Conservation (phyloP, 2,329 filamentous ascomycete species). For the Macrophomina pseudophaseolina region DNA sequence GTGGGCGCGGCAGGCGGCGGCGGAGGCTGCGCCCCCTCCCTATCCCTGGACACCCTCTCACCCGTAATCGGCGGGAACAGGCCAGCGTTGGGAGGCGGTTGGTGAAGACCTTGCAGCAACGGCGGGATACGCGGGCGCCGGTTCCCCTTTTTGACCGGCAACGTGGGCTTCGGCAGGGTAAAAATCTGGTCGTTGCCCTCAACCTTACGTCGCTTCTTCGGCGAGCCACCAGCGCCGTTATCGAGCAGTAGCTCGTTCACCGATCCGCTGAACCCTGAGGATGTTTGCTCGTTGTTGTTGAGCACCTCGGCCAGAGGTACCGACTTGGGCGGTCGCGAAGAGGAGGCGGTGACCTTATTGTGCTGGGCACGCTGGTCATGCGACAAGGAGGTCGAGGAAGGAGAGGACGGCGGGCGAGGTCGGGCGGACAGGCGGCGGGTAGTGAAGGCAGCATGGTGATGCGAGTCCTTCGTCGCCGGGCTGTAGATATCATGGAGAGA, state of each 20-base stretch:
- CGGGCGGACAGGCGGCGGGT: conserved; percentile 8
- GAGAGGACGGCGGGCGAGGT: background rate
- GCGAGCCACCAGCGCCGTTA: conserved; percentile 8
- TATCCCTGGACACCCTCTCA: conserved; percentile 41
- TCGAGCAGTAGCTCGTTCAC: conserved; percentile 25
- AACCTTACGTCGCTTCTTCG: conserved; percentile 10
- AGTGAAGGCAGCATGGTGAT: conserved; percentile 22
- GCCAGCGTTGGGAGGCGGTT: conserved; percentile 66
- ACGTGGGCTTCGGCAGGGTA: conserved; percentile 39
- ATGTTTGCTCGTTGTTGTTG: conserved; percentile 31
- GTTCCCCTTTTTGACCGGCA: conserved; percentile 36
- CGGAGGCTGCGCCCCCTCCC: conserved; percentile 25
- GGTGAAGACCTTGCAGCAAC: conserved; percentile 64
- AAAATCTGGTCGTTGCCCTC: conserved; percentile 7
- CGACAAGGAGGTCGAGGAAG: conserved; percentile 2
- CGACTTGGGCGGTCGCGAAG: conserved; percentile 31
- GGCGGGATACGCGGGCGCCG: conserved; percentile 51
- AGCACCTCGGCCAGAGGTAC: conserved; percentile 44
- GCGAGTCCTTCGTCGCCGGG: conserved; percentile 19
- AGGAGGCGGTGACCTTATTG: background rate
- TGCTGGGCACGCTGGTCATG: conserved; percentile 6
- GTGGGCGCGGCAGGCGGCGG: background rate
- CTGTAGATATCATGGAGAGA: conserved; percentile 23
- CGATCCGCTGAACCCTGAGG: conserved; percentile 18
- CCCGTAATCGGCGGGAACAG: conserved; percentile 66